A percentile compares a stretch with the other conserved stretches of the same genome.
Conservation (phyloP, 129 eudicot species). For the Centrapalus pauciflorus region DNA sequence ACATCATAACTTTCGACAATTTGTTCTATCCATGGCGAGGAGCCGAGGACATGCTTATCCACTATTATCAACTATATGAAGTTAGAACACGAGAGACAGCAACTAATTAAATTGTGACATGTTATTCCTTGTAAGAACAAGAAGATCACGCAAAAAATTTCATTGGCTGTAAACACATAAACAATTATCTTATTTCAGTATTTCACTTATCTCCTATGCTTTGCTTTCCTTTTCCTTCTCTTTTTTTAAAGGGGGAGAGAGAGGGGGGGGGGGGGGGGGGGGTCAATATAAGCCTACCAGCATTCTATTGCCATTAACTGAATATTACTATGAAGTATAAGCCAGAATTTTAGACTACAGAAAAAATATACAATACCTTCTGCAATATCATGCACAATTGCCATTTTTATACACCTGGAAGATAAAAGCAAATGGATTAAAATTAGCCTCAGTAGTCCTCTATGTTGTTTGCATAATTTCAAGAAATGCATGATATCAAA, state of each 20-base stretch:
- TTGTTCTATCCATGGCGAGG: neutral
- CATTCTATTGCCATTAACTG: neutral
- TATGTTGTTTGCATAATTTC: neutral
- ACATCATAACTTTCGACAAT: neutral
- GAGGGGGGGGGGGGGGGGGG: neutral
- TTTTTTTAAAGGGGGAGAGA: no score
- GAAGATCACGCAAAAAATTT: neutral
- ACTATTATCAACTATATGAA: neutral
- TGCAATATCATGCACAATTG: constrained; percentile 95
- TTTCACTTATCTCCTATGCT: neutral
- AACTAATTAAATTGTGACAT: neutral
- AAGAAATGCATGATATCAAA: neutral
- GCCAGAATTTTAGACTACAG: no score
- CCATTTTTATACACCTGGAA: constrained; percentile 92
- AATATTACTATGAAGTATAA: neutral
- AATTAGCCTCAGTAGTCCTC: neutral
- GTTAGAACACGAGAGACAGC: neutral
- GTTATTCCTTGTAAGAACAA: neutral
- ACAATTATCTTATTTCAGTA: neutral
- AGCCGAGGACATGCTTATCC: neutral
- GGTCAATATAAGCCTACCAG: neutral
- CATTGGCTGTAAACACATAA: neutral
- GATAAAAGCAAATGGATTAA: neutral
- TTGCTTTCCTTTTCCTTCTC: neutral
- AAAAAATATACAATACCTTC: constrained; percentile 58